phyloP scores from a whole-genome alignment of 1,284 basidiomycete genomes.

The Salmacisia buchloeana region DNA sequence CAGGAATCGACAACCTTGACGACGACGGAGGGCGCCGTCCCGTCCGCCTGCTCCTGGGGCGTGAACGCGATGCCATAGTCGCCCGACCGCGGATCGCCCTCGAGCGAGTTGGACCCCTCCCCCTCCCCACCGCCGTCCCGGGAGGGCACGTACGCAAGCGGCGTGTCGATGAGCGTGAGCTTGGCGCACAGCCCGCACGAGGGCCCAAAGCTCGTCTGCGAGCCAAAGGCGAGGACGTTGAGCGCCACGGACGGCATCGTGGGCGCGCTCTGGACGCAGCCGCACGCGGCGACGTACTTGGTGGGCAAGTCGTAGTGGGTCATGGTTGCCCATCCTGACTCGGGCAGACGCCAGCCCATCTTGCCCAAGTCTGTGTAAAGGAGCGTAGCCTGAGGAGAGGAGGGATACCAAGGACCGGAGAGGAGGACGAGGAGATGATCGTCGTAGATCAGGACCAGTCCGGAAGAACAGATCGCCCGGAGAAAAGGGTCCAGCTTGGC shows the following conservation, averaged over 20 bases:
- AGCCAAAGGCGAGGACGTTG: slow-evolving; percentile 29
- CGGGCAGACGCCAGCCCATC: not conserved
- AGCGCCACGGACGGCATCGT: slow-evolving; percentile 33
- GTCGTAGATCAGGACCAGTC: too few relatives aligned
- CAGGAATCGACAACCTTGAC: slow-evolving; percentile 39
- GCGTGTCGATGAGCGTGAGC: slow-evolving; percentile 28
- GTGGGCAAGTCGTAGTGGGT: slow-evolving; percentile 38
- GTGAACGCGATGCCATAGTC: slow-evolving; percentile 29
- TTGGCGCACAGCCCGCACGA: slow-evolving; percentile 32
- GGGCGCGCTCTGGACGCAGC: slow-evolving; percentile 31
- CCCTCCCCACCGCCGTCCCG: slow-evolving; percentile 13
- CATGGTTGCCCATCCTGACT: slow-evolving; percentile 19
- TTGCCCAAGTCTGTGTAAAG: not conserved
- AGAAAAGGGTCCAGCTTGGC: too few relatives aligned
- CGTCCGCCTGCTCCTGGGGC: slow-evolving; percentile 13
- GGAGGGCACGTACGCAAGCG: slow-evolving; percentile 20
- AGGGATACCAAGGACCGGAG: not conserved
- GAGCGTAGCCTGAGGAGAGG: not conserved
- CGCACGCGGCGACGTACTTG: slow-evolving; percentile 37
- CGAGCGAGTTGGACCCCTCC: not conserved
- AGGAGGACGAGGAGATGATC: not conserved
- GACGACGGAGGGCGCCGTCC: slow-evolving; percentile 25
- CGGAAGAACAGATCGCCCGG: too few relatives aligned
- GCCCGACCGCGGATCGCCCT: slow-evolving; percentile 8
- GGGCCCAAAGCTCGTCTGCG: slow-evolving; percentile 32